Conservation (phyloP, 345 rosid genomes). For the Sisymbrium altissimum region DNA sequence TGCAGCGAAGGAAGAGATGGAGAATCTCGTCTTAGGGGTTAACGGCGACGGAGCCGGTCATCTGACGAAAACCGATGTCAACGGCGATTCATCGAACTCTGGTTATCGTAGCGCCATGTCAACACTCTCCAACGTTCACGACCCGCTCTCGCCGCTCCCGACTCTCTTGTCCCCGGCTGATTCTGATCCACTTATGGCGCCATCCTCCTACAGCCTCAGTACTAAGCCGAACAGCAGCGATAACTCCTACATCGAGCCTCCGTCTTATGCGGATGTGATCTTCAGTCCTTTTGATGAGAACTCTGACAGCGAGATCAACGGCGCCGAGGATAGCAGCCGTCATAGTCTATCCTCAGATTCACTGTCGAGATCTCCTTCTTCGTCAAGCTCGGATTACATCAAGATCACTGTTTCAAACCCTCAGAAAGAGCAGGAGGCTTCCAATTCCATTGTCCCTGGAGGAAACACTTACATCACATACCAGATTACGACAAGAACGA, state of each 20-base stretch:
- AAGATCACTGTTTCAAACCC: conserved; percentile 86
- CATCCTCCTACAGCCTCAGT: conserved; percentile 34
- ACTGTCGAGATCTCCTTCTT: conserved; percentile 60
- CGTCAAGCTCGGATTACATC: conserved; percentile 49
- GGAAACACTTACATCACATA: conserved; percentile 69
- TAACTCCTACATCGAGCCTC: conserved; percentile 80
- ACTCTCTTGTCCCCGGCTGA: conserved; percentile 47
- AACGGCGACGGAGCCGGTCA: conserved; percentile 30
- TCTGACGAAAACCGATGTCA: conserved; percentile 11
- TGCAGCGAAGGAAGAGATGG: conserved; percentile 68
- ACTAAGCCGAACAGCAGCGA: conserved; percentile 29
- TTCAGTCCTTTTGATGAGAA: conserved; percentile 76
- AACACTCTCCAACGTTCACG: conserved; percentile 48
- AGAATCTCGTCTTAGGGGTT: conserved; percentile 54
- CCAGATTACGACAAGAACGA: conserved; percentile 77
- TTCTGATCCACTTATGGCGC: conserved; percentile 72
- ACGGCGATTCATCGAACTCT: conserved; percentile 17
- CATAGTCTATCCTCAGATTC: conserved; percentile 41
- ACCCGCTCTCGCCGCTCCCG: conserved; percentile 55
- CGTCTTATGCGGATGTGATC: conserved; percentile 80
- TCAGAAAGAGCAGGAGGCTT: conserved; percentile 70
- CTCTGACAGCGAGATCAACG: conserved; percentile 52
- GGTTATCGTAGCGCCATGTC: conserved; percentile 64
- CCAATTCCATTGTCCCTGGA: conserved; percentile 80
- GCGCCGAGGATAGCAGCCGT: conserved; percentile 43